Evolutionary conservation across 176 grass and related monocot species (phyloP), one percentile per base, ranked within the genome.

Genomic region (Tillandsia leiboldiana): DNA sequence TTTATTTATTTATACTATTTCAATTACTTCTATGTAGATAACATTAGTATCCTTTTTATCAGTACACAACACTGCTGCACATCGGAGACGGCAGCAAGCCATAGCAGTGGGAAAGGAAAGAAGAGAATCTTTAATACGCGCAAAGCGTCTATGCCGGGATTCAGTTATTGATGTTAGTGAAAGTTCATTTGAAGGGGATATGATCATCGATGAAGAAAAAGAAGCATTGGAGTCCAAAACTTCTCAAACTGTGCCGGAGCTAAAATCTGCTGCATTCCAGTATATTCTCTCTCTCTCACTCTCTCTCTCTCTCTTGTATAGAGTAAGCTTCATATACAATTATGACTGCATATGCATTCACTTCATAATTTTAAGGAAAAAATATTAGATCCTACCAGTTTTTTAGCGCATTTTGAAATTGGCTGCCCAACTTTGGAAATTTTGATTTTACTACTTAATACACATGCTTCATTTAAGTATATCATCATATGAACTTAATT

Each of bases 81-180:
- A 82, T 65, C 77, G 80, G 74, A 83, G 94, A 75, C 58, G 89
- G 56, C 82, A 99, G 62, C 84, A 93, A 18, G 94, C 87, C 69
- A 48, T 93, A 72, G 78, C 87, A 56, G 75, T 99, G 42, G 86
- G 89, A 63, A 99, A 92, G 78, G 94, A 99, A 85, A 93, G 84
- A 84, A 87, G 94, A 53, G 89, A 99, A 73, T 82, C 89, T n/a
- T 86, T 99, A 66, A 93, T 99, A 74, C 87, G 94, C 58, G 77
- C 94, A 65, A 99, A 99, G 75, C 89, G 94, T 69, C 78, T 99
- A 27, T 99, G 89, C 70, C 84, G 77, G 65, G 77, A 79, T 83
- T 78, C 84, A 76, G 61, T 90, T 68, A 65, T 73, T 17, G 87
- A 84, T n/a, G 77, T 72, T 14, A 73, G 80, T 82, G 84, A 87